These are phyloP conservation scores for Aspergillus sp. DNA, from an alignment of 2,329 filamentous ascomycete species.

Conservation along the genomic window DNA sequence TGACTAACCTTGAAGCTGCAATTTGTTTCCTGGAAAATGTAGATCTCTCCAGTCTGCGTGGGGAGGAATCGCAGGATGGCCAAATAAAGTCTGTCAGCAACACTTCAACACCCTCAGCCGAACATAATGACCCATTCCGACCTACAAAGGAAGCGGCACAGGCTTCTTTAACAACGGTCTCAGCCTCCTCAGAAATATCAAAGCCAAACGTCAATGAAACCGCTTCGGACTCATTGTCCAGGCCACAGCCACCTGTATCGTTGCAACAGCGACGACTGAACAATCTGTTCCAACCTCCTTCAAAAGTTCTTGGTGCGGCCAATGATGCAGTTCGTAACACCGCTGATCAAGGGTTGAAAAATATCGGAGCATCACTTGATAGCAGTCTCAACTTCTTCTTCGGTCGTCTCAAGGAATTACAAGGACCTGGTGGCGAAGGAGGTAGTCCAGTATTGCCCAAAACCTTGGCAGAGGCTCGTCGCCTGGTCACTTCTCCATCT, in stretches of 20 bases:
- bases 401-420: conserved; percentile 71
- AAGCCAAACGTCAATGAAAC: conserved; percentile 23
- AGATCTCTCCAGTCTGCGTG: conserved; percentile 80
- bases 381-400: conserved; percentile 93
- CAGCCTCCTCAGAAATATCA: conserved; percentile 24
- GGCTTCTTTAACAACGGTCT: conserved; percentile 23
- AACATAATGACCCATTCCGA: conserved; percentile 21
- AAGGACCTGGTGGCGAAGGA: conserved; percentile 37
- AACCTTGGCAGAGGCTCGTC: conserved; percentile 87
- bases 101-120: conserved; percentile 16
- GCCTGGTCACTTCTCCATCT: conserved; percentile 63
- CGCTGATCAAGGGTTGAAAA: conserved; percentile 88
- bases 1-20: conserved; percentile 92
- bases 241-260: conserved; percentile 23
- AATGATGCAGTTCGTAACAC: conserved; percentile 81
- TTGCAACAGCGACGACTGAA: conserved; percentile 72
- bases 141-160: conserved; percentile 18
- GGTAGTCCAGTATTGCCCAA: conserved; percentile 61
- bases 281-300: conserved; percentile 78
- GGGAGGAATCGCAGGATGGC: conserved; percentile 69
- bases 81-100: conserved; percentile 53
- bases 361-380: conserved; percentile 82
- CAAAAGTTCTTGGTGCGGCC: conserved; percentile 74
- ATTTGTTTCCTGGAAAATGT: conserved; percentile 94
- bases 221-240: conserved; percentile 30